Conservation (phyloP, 345 rosid genomes). For the Corchorus capsularis region DNA sequence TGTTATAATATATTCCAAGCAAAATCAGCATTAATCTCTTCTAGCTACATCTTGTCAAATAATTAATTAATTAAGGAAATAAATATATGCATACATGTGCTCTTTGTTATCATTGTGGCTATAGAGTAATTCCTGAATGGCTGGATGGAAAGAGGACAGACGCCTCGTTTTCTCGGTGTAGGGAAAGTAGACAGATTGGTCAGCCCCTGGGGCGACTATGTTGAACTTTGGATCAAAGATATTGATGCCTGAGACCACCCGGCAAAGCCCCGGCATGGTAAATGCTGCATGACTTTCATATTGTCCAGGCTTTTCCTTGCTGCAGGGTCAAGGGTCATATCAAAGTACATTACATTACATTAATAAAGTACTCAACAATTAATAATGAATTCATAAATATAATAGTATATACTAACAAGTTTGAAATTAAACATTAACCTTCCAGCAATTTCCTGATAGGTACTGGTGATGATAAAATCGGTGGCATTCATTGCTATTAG, state of each 20-base stretch:
- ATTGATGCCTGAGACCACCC: constrained; percentile 86
- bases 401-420: no score
- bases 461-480: constrained; percentile 87
- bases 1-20: constrained; percentile 2
- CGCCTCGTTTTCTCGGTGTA: constrained; percentile 57
- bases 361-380: no score
- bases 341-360: no score
- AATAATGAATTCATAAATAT: no score
- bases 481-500: constrained; percentile 78
- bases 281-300: constrained; percentile 85
- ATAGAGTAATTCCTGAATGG: constrained; percentile 76
- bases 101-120: constrained; percentile 59
- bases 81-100: constrained; percentile 60
- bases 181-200: constrained; percentile 92
- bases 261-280: constrained; percentile 90
- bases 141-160: constrained; percentile 59
- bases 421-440: constrained; percentile 43
- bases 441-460: constrained; percentile 97
- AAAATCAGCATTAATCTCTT: constrained; percentile 1
- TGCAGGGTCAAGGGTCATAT: constrained; percentile 36
- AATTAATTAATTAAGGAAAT: no score
- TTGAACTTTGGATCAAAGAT: constrained; percentile 94
- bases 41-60: no score
- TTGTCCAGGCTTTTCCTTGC: constrained; percentile 81
- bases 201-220: constrained; percentile 94